Percentiles rank a stretch among this genome's conserved stretches.
Conservation (phyloP, 1,139 yeast genomes). For the Saccharomyces uvarum region DNA sequence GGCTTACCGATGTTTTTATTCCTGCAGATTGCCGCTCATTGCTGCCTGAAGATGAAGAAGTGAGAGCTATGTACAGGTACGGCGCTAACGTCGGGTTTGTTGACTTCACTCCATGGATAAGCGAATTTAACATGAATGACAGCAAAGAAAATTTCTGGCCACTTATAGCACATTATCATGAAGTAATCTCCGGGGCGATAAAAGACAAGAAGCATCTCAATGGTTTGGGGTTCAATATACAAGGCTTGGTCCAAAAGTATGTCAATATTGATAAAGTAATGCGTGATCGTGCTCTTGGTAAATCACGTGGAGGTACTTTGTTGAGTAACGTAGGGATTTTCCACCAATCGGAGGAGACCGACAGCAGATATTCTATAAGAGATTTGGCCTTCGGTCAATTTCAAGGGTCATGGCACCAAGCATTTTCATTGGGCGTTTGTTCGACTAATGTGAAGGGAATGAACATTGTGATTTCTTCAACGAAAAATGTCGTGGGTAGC, state of each 20-base stretch:
- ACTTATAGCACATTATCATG: slow-evolving; percentile 7
- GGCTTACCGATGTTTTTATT: slow-evolving; percentile 6
- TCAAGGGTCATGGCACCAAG: neutral
- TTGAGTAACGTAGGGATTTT: neutral
- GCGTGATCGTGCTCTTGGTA: neutral
- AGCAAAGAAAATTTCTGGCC: slow-evolving; percentile 6
- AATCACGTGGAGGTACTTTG: neutral
- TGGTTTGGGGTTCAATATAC: slow-evolving; percentile 4
- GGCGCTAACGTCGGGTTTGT: slow-evolving; percentile 10
- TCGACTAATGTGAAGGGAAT: slow-evolving; percentile 11
- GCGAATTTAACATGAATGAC: slow-evolving; percentile 7
- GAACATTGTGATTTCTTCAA: slow-evolving; percentile 4
- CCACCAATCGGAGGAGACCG: neutral
- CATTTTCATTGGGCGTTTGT: slow-evolving; percentile 6
- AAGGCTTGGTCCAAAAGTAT: slow-evolving; percentile 4
- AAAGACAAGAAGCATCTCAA: slow-evolving; percentile 2
- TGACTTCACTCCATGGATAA: slow-evolving; percentile 7
- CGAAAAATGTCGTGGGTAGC: slow-evolving; percentile 5
- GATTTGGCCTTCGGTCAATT: slow-evolving; percentile 4
- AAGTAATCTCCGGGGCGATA: slow-evolving; percentile 3
- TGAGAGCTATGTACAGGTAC: slow-evolving; percentile 5
- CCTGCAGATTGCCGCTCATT: slow-evolving; percentile 7
- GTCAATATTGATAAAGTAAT: neutral
- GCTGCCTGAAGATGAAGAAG: slow-evolving; percentile 4
- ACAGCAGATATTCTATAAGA: slow-evolving; percentile 3